A percentile compares a stretch with the other conserved stretches of the same genome.
Conservation (phyloP, 257 asterid genomes). For the Fraxinus cuspidata region DNA sequence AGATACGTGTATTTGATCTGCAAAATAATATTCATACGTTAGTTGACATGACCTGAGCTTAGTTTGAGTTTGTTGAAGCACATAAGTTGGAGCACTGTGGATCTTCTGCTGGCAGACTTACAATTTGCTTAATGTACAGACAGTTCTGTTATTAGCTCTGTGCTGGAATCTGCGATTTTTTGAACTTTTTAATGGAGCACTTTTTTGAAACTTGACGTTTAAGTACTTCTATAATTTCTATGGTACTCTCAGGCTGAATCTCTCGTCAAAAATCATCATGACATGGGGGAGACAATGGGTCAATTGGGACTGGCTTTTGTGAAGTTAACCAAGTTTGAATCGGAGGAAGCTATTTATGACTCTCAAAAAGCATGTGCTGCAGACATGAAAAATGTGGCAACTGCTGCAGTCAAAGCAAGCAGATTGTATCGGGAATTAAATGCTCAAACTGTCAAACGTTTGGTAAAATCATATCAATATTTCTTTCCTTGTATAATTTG, state of each 20-base stretch:
- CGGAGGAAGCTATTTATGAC: conserved; percentile 81
- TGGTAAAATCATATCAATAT: conserved; percentile 48
- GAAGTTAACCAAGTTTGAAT: conserved; percentile 89
- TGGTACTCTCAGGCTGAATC: conserved; percentile 72
- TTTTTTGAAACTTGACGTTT: not conserved
- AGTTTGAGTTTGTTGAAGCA: not conserved
- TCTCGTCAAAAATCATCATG: conserved; percentile 93
- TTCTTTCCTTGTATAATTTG: conserved; percentile 14
- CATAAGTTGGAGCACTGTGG: not conserved
- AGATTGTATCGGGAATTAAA: conserved; percentile 89
- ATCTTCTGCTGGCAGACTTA: not conserved
- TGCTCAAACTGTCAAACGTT: conserved; percentile 93
- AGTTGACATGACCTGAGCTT: not conserved
- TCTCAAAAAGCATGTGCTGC: conserved; percentile 82
- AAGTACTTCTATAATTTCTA: conserved; percentile 20
- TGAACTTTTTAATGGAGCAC: not conserved
- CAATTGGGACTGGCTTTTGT: conserved; percentile 92
- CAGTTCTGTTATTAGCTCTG: not conserved
- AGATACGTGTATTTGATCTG: too few relatives aligned
- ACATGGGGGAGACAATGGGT: conserved; percentile 95
- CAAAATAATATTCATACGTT: too few relatives aligned
- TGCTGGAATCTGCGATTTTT: not conserved
- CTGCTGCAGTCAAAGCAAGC: conserved; percentile 96
- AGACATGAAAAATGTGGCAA: conserved; percentile 92
- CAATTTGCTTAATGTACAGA: not conserved